Percentiles rank a stretch among this genome's conserved stretches.
phyloP scores from a whole-genome alignment of 306 rosid genomes.

The Trifolium subterraneum region DNA sequence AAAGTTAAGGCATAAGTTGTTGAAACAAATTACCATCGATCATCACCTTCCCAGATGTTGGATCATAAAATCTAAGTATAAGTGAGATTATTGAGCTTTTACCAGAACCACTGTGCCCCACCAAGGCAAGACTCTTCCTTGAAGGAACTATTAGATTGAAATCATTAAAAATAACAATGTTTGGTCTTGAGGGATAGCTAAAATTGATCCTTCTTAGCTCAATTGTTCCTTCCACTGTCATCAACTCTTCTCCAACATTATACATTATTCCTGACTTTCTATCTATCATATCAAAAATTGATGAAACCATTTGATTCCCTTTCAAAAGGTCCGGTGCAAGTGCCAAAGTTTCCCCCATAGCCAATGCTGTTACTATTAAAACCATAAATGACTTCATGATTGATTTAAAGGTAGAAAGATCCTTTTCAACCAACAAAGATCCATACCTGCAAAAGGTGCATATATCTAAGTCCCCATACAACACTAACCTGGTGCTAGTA shows the following conservation, averaged over 20 bases:
- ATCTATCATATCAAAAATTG: constrained; percentile 77
- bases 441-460: constrained; percentile 71
- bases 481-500: background rate
- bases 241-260: constrained; percentile 68
- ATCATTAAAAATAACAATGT: constrained; percentile 67
- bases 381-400: constrained; percentile 89
- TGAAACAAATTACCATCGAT: constrained; percentile 68
- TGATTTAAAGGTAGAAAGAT: constrained; percentile 78
- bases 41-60: constrained; percentile 74
- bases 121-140: constrained; percentile 76
- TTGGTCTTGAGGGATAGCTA: constrained; percentile 86
- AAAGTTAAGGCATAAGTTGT: constrained; percentile 8
- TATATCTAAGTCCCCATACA: background rate
- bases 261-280: constrained; percentile 62
- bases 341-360: constrained; percentile 93
- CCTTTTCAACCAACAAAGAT: constrained; percentile 75
- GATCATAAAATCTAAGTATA: constrained; percentile 87
- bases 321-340: constrained; percentile 85
- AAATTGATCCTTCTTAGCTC: constrained; percentile 69
- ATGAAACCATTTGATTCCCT: constrained; percentile 91
- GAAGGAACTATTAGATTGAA: constrained; percentile 66
- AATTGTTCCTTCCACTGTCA: constrained; percentile 70
- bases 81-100: constrained; percentile 89
- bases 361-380: constrained; percentile 83
- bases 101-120: constrained; percentile 94